Evolutionary conservation across 257 asterid species (phyloP).

Genomic region (Cruciata laevipes): DNA sequence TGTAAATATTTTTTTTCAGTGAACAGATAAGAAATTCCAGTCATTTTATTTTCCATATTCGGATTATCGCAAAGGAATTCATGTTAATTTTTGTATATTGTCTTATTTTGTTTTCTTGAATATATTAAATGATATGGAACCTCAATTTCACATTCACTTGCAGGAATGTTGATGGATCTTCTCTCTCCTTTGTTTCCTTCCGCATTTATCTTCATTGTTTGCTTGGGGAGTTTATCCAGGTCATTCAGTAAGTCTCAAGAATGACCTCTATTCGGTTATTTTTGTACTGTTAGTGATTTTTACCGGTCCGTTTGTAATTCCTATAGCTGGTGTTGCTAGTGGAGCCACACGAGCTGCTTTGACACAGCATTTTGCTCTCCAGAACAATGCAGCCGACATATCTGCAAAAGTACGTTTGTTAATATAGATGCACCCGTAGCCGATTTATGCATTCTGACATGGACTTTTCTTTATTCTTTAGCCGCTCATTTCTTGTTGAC

Average conservation of each 20-base stretch:
- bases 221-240: slow-evolving; percentile 95
- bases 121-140: background rate
- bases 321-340: slow-evolving; percentile 96
- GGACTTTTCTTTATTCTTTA: background rate
- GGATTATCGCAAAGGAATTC: background rate
- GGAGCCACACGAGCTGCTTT: slow-evolving; percentile 99
- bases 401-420: slow-evolving; percentile 69
- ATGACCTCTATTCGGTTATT: background rate
- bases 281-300: background rate
- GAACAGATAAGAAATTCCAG: background rate
- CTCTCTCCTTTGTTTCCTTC: slow-evolving; percentile 91
- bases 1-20: no score
- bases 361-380: slow-evolving; percentile 96
- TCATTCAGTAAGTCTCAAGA: slow-evolving; percentile 74
- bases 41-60: background rate
- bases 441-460: slow-evolving; percentile 1
- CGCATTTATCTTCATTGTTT: slow-evolving; percentile 68
- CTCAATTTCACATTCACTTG: slow-evolving; percentile 22
- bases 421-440: slow-evolving; percentile 6
- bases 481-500: slow-evolving; percentile 15
- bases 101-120: background rate
- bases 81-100: no score
- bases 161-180: slow-evolving; percentile 99
- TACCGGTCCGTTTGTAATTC: background rate
- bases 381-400: slow-evolving; percentile 95